Percentiles rank a stretch among this genome's conserved stretches.
Evolutionary conservation across 2,329 filamentous ascomycete genomes (phyloP).

Genomic region (Laburnicola sp.): DNA sequence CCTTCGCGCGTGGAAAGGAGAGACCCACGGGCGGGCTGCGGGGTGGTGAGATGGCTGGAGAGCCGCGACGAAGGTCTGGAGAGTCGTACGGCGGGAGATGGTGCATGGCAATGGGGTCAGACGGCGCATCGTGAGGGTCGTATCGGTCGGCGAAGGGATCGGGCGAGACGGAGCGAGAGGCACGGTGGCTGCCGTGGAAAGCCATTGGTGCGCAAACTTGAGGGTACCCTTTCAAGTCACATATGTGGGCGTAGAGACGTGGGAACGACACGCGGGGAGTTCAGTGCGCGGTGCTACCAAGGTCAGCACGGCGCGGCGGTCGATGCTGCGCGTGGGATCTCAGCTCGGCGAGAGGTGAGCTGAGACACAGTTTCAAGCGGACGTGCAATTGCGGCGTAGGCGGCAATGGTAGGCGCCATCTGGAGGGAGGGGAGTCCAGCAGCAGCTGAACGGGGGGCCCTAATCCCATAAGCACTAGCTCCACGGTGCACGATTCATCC

Average conservation of each 20-base stretch:
- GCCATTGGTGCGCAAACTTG: constrained; percentile 25
- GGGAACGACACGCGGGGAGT: background rate
- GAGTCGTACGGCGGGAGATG: constrained; percentile 15
- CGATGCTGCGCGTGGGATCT: background rate
- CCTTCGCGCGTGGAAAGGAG: constrained; percentile 13
- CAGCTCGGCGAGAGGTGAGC: background rate
- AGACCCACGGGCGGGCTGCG: constrained; percentile 23
- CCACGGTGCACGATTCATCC: background rate
- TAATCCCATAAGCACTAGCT: constrained; percentile 6
- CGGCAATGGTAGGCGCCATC: background rate
- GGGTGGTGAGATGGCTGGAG: constrained; percentile 16
- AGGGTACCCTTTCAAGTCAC: background rate
- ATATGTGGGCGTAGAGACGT: background rate
- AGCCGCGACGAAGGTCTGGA: constrained; percentile 16
- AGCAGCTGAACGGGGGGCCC: background rate
- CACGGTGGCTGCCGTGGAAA: constrained; percentile 21
- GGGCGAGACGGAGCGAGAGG: constrained; percentile 31
- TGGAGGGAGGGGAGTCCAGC: background rate
- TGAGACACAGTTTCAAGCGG: background rate
- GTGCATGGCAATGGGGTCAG: constrained; percentile 38
- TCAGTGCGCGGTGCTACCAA: background rate
- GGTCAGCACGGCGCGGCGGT: background rate
- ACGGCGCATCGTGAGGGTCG: constrained; percentile 31
- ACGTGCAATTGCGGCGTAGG: constrained; percentile 1
- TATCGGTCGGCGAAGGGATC: constrained; percentile 25